phyloP scores from a whole-genome alignment of 768 basidiomycete species.

The Mycena amicta region DNA sequence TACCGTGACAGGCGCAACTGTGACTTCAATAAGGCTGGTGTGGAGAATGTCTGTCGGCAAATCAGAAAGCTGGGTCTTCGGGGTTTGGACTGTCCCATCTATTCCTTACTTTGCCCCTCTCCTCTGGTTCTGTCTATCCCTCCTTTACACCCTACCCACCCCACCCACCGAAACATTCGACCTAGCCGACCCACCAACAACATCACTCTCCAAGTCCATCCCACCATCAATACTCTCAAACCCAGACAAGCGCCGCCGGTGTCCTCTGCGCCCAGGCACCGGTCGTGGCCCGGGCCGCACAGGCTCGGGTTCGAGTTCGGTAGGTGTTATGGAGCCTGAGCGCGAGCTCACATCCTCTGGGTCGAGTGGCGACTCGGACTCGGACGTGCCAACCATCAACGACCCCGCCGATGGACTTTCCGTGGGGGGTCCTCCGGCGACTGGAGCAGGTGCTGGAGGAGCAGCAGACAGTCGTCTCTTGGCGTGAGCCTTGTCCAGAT shows the following conservation, averaged over 20 bases:
- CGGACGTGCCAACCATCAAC: not conserved
- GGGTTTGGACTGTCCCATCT: no score
- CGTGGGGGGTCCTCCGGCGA: not conserved
- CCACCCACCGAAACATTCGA: not conserved
- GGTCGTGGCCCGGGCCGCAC: not conserved
- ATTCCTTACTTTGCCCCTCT: no score
- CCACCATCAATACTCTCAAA: constrained; percentile 50
- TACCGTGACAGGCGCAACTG: no score
- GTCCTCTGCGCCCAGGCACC: constrained; percentile 9
- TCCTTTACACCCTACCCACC: no score
- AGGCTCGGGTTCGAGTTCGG: not conserved
- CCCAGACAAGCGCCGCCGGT: constrained; percentile 46
- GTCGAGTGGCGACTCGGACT: no score
- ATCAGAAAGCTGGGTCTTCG: no score
- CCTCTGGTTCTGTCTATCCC: no score
- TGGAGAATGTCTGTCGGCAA: no score
- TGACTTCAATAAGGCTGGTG: no score
- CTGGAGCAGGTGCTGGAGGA: not conserved
- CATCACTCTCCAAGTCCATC: constrained; percentile 51
- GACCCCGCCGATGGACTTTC: not conserved
- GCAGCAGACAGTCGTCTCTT: not conserved
- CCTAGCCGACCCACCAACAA: constrained; percentile 39
- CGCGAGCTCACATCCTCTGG: no score
- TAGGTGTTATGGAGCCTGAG: not conserved
- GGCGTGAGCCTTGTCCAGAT: constrained; percentile 4